Percentiles rank a stretch among this genome's conserved stretches.
Conservation (phyloP, 2,329 filamentous ascomycete species). For the Colletotrichum magnum region DNA sequence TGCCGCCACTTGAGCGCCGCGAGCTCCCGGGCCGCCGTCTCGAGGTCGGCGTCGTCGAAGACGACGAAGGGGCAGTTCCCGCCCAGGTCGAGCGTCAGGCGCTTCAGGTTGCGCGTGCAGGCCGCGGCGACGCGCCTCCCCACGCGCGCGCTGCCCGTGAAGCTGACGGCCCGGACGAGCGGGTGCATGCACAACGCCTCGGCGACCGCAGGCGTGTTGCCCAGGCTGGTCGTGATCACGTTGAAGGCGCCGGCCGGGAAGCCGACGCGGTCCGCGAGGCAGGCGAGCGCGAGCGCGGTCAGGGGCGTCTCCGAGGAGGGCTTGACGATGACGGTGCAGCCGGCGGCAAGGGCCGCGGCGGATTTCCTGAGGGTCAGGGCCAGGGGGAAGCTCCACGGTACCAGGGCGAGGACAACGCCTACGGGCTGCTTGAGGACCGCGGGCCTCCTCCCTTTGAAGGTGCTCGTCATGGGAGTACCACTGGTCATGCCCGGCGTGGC, state of each 20-base stretch:
- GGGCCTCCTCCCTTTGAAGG: slow-evolving; percentile 3
- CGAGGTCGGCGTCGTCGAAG: slow-evolving; percentile 76
- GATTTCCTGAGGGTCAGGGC: slow-evolving; percentile 65
- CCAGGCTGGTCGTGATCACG: slow-evolving; percentile 78
- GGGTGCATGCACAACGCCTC: slow-evolving; percentile 75
- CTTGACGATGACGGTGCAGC: slow-evolving; percentile 76
- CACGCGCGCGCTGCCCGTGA: slow-evolving; percentile 81
- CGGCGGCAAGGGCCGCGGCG: slow-evolving; percentile 74
- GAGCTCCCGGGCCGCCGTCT: slow-evolving; percentile 71
- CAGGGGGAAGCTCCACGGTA: slow-evolving; percentile 72
- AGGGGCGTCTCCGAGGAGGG: slow-evolving; percentile 47
- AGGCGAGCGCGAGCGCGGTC: slow-evolving; percentile 63
- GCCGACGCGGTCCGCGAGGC: slow-evolving; percentile 77
- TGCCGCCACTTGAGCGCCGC: slow-evolving; percentile 68
- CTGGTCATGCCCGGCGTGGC: neutral
- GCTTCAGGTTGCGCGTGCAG: slow-evolving; percentile 75
- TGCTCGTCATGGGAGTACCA: neutral
- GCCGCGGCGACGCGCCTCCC: slow-evolving; percentile 76
- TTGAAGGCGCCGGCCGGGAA: slow-evolving; percentile 84
- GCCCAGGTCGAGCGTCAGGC: slow-evolving; percentile 77
- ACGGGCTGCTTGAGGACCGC: slow-evolving; percentile 48
- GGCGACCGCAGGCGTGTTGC: slow-evolving; percentile 69
- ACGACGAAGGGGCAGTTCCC: slow-evolving; percentile 76
- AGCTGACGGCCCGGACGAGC: slow-evolving; percentile 80
- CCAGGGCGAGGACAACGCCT: slow-evolving; percentile 52